Evolutionary conservation across 805 yeast species (phyloP).

Genomic region (Kodamaea lidongshanica): DNA sequence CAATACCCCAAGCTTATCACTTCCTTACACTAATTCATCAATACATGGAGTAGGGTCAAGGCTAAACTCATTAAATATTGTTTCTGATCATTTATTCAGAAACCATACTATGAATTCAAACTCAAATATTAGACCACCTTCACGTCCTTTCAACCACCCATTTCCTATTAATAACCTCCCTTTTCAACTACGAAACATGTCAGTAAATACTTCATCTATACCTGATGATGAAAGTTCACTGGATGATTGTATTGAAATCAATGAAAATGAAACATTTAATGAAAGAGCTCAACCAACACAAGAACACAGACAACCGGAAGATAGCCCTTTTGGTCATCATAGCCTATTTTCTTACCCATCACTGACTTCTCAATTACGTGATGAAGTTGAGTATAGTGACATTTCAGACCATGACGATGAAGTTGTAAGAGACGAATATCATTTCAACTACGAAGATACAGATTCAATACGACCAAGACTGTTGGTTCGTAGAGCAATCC

Average conservation of each 20-base stretch:
- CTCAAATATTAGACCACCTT: no score
- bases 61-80: conserved; percentile 10
- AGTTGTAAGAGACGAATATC: conserved; percentile 5
- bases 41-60: conserved; percentile 9
- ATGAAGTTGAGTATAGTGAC: conserved; percentile 2
- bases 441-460: conserved; percentile 2
- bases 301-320: no score
- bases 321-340: no score
- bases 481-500: conserved; percentile 7
- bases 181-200: conserved; percentile 7
- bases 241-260: no score
- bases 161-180: conserved; percentile 7
- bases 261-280: no score
- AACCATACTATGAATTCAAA: no score
- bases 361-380: conserved; percentile 1
- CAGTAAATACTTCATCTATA: no score
- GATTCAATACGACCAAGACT: conserved; percentile 2
- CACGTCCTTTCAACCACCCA: conserved; percentile 1
- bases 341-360: background rate
- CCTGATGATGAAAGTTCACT: no score
- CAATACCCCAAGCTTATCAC: no score
- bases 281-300: no score
- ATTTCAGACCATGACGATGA: conserved; percentile 1
- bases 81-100: conserved; percentile 11
- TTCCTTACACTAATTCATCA: conserved; percentile 4